Percentiles rank a stretch among this genome's conserved stretches.
Evolutionary conservation across 2,329 filamentous ascomycete genomes (phyloP).

Genomic region (Aspergillus piperis): DNA sequence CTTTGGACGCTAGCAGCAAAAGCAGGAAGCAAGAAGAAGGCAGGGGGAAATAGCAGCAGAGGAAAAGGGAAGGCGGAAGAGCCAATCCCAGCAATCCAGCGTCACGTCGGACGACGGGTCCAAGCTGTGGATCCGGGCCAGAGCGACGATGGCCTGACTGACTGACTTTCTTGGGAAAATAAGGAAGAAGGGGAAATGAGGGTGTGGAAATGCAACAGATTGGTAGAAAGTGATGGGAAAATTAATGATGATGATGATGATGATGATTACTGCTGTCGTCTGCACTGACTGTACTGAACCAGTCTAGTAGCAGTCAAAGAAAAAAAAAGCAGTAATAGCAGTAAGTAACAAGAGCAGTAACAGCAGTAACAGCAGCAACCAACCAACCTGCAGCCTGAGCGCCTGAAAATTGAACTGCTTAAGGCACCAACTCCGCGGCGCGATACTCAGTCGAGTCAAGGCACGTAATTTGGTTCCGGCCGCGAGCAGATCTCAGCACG

Average conservation of each 20-base stretch:
- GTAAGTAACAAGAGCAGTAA: too few relatives aligned
- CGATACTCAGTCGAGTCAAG: constrained; percentile 10
- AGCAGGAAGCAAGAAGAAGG: constrained; percentile 19
- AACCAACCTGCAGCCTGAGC: constrained; percentile 22
- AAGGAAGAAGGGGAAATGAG: constrained; percentile 4
- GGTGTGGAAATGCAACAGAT: background rate
- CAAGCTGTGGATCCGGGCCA: constrained; percentile 26
- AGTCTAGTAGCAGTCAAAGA: background rate
- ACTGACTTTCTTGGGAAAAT: background rate
- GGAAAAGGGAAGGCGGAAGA: constrained; percentile 23
- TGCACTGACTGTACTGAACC: background rate
- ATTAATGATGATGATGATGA: too few relatives aligned
- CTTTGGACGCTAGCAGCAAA: constrained; percentile 21
- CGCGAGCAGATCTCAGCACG: constrained; percentile 19
- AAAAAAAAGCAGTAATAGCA: too few relatives aligned
- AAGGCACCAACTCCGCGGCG: constrained; percentile 18
- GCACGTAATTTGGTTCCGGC: background rate
- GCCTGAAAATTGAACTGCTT: constrained; percentile 19
- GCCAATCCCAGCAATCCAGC: constrained; percentile 31
- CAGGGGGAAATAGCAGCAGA: constrained; percentile 17
- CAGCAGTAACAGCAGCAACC: too few relatives aligned
- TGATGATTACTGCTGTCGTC: background rate
- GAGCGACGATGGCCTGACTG: constrained; percentile 32
- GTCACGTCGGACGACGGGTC: constrained; percentile 23
- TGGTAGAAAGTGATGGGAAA: background rate